These are phyloP conservation scores for Marvania coccoides DNA, from an alignment of 139 green algal genomes.

Conservation along the genomic window DNA sequence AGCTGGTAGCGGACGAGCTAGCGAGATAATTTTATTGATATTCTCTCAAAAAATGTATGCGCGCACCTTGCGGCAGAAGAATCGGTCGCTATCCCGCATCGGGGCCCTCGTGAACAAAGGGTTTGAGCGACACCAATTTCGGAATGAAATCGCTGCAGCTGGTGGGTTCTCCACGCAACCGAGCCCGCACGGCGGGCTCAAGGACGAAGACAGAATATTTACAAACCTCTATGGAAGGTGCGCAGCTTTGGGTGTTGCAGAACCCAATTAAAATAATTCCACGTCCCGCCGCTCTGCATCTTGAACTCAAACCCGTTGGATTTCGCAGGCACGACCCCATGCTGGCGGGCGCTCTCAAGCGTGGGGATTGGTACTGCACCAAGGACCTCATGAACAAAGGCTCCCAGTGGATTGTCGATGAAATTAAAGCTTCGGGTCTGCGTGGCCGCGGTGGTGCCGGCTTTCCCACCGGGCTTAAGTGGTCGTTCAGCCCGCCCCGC, in stretches of 20 bases:
- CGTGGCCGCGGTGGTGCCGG: conserved; percentile 90
- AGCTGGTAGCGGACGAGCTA: too few relatives aligned
- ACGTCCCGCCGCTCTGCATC: neutral
- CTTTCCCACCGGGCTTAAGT: conserved; percentile 95
- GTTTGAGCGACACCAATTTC: too few relatives aligned
- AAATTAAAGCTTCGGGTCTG: conserved; percentile 95
- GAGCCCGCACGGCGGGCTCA: conserved; percentile 79
- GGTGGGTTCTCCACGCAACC: too few relatives aligned
- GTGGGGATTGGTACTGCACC: conserved; percentile 82
- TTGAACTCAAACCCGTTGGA: neutral
- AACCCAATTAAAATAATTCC: neutral
- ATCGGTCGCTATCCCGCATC: too few relatives aligned
- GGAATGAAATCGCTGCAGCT: too few relatives aligned
- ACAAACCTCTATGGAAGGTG: conserved; percentile 93
- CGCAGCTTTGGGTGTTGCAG: conserved; percentile 81
- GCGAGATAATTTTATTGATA: too few relatives aligned
- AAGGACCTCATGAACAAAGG: conserved; percentile 79
- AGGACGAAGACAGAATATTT: conserved; percentile 95
- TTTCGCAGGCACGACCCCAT: neutral
- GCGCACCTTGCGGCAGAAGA: too few relatives aligned
- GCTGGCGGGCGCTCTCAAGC: conserved; percentile 55
- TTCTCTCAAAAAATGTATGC: too few relatives aligned
- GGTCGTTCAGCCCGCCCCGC: conserved; percentile 32
- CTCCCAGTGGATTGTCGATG: conserved; percentile 93
- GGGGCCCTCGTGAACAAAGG: too few relatives aligned